Evolutionary conservation across 179 eudicot genomes (phyloP).

Genomic region (Actinidia polygama): DNA sequence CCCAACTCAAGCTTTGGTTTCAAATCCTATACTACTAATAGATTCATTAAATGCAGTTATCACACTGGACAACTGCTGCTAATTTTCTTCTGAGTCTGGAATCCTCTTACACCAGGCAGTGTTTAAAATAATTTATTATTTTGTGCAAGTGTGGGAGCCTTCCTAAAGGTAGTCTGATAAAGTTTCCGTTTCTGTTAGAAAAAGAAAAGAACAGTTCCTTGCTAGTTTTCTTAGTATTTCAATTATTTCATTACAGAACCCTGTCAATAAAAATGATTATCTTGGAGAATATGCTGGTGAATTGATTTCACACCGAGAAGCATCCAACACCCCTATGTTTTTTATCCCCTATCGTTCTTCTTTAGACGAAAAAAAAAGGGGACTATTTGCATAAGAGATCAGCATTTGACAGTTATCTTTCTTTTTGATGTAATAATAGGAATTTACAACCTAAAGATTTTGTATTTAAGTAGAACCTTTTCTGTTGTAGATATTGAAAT

Average conservation of each 20-base stretch:
- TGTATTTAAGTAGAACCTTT: no score
- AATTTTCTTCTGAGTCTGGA: not conserved
- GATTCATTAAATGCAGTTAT: not conserved
- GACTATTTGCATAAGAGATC: no score
- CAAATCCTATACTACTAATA: not conserved
- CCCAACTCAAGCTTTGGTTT: not conserved
- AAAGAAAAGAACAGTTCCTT: not conserved
- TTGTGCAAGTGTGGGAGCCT: constrained; percentile 96
- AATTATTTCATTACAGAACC: constrained; percentile 53
- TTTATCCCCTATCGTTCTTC: no score
- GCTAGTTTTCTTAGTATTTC: constrained; percentile 18
- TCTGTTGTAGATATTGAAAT: no score
- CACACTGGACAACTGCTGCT: not conserved
- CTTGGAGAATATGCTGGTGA: constrained; percentile 99
- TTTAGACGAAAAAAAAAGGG: no score
- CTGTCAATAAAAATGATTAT: constrained; percentile 92
- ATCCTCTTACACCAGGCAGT: not conserved
- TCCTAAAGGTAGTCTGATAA: constrained; percentile 69
- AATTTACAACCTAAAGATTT: no score
- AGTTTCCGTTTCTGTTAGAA: not conserved
- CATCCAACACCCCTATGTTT: no score
- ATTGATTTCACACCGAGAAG: constrained; percentile 90
- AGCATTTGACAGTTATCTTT: no score
- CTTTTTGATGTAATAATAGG: no score
- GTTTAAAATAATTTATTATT: not conserved